A percentile compares a stretch with the other conserved stretches of the same genome.
These are phyloP conservation scores for Lepidium africanum DNA, from an alignment of 345 rosid genomes.

Conservation along the genomic window DNA sequence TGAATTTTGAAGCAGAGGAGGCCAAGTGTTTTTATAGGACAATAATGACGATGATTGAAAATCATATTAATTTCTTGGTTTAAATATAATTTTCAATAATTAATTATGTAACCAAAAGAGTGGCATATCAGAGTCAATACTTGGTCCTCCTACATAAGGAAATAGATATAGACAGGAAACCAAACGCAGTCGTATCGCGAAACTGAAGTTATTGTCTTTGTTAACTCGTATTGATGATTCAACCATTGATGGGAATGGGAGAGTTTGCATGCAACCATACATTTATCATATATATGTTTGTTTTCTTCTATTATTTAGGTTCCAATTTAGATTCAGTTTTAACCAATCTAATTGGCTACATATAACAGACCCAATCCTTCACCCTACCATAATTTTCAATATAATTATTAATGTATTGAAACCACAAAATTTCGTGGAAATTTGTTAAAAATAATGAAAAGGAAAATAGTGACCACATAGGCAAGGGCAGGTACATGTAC, in stretches of 20 bases:
- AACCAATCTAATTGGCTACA: neutral
- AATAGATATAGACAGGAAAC: constrained; percentile 6
- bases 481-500: constrained; percentile 7
- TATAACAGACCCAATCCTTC: neutral
- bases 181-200: neutral
- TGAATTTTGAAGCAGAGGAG: constrained; percentile 7
- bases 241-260: constrained; percentile 7
- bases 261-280: constrained; percentile 20
- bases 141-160: neutral
- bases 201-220: neutral
- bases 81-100: too few species aligned
- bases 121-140: neutral
- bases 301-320: neutral
- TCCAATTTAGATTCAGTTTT: neutral
- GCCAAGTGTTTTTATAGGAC: neutral
- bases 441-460: neutral
- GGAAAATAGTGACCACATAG: constrained; percentile 1
- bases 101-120: neutral
- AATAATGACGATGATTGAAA: neutral
- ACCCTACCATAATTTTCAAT: neutral
- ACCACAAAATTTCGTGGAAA: neutral
- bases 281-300: neutral
- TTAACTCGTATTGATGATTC: neutral
- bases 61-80: neutral
- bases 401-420: neutral